Conservation (phyloP, 2,329 filamentous ascomycete species). For the Alternaria angustiovoidea region DNA sequence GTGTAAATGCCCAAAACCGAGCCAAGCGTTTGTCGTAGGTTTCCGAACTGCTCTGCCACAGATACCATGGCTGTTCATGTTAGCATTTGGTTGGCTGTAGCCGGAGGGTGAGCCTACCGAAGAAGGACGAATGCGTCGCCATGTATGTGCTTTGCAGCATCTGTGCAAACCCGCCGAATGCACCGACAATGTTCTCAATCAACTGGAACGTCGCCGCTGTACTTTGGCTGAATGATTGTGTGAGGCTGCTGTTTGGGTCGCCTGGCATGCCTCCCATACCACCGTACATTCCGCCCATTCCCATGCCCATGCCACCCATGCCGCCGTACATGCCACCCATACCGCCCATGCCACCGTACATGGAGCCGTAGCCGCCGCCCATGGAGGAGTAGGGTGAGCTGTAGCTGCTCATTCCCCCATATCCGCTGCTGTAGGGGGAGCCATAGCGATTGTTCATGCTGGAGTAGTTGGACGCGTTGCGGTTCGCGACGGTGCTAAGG, state of each 20-base stretch:
- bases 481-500: constrained; percentile 81
- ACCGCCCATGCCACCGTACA: constrained; percentile 52
- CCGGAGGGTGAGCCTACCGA: constrained; percentile 69
- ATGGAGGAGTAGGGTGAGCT: constrained; percentile 64
- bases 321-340: constrained; percentile 49
- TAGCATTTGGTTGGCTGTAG: constrained; percentile 12
- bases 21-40: constrained; percentile 89
- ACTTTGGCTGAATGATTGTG: constrained; percentile 93
- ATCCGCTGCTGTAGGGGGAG: constrained; percentile 58
- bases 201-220: constrained; percentile 98
- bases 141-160: constrained; percentile 99
- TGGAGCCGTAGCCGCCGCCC: constrained; percentile 54
- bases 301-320: constrained; percentile 47
- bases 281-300: constrained; percentile 58
- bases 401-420: constrained; percentile 63
- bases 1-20: constrained; percentile 96
- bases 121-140: constrained; percentile 98
- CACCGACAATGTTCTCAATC: constrained; percentile 94
- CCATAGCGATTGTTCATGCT: constrained; percentile 64
- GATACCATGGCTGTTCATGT: constrained; percentile 82
- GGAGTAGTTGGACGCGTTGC: constrained; percentile 86
- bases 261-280: constrained; percentile 55
- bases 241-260: constrained; percentile 87
- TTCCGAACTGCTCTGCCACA: constrained; percentile 96
- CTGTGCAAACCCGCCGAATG: constrained; percentile 96